Evolutionary conservation across 306 rosid species (phyloP).

Genomic region (Argentina anserina): DNA sequence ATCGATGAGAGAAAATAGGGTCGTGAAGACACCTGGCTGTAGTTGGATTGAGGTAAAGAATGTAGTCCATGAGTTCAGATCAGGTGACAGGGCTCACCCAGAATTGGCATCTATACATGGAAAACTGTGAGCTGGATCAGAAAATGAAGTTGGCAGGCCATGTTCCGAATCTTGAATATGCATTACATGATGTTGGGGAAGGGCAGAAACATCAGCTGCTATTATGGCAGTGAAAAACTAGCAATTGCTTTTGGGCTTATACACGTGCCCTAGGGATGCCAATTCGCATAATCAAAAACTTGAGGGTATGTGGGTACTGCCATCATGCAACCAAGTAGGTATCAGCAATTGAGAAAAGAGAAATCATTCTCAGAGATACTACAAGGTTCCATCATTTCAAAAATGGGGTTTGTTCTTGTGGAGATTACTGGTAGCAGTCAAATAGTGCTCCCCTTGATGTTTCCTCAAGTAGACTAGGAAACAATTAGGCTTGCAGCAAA

Average conservation of each 20-base stretch:
- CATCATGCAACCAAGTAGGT: slow-evolving; percentile 74
- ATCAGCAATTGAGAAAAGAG: slow-evolving; percentile 71
- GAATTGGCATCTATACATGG: slow-evolving; percentile 55
- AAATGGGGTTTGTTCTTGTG: slow-evolving; percentile 72
- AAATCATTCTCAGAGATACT: slow-evolving; percentile 78
- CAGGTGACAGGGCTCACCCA: slow-evolving; percentile 66
- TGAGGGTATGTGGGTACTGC: slow-evolving; percentile 89
- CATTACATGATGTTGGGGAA: slow-evolving; percentile 80
- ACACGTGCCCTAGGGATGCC: slow-evolving; percentile 53
- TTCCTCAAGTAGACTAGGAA: background rate
- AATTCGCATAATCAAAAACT: slow-evolving; percentile 72
- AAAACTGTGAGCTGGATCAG: slow-evolving; percentile 53
- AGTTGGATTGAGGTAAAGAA: slow-evolving; percentile 82
- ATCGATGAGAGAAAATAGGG: slow-evolving; percentile 61
- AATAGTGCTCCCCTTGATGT: background rate
- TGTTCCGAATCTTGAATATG: slow-evolving; percentile 76
- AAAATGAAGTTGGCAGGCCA: slow-evolving; percentile 82
- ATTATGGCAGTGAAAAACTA: slow-evolving; percentile 76
- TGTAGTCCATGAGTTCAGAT: slow-evolving; percentile 71
- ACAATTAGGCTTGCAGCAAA: background rate
- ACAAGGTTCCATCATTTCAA: slow-evolving; percentile 84
- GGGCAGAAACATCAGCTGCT: slow-evolving; percentile 76
- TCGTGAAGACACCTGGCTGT: slow-evolving; percentile 68
- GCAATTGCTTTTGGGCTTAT: slow-evolving; percentile 80
- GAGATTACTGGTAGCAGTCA: slow-evolving; percentile 66